Conservation (phyloP, 2,329 filamentous ascomycete species). For the Colletotrichum graminicola region DNA sequence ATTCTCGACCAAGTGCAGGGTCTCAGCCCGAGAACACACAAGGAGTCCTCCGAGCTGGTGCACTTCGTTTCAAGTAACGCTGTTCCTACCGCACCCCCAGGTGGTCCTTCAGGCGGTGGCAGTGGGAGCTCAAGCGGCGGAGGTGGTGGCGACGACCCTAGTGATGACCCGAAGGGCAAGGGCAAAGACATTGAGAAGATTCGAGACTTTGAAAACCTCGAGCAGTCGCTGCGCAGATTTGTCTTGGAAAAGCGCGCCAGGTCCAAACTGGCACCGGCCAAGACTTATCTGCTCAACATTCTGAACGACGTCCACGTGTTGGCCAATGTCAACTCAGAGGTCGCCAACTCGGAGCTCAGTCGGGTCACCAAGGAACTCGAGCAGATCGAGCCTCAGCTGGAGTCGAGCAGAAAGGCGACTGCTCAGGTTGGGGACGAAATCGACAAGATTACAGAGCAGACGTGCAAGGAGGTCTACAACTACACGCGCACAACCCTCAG, state of each 20-base stretch:
- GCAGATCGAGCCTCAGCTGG: conserved; percentile 86
- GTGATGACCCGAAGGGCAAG: conserved; percentile 77
- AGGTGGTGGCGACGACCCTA: conserved; percentile 66
- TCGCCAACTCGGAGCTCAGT: conserved; percentile 86
- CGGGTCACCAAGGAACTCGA: conserved; percentile 84
- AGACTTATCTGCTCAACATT: conserved; percentile 94
- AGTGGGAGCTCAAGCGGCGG: conserved; percentile 67
- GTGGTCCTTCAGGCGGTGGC: conserved; percentile 67
- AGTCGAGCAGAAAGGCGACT: conserved; percentile 84
- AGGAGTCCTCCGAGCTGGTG: conserved; percentile 91
- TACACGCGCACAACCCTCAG: conserved; percentile 82
- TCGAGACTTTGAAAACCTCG: conserved; percentile 89
- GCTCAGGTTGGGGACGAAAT: conserved; percentile 84
- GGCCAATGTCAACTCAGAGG: conserved; percentile 87
- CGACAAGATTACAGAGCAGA: conserved; percentile 84
- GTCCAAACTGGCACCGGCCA: conserved; percentile 94
- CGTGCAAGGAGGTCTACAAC: conserved; percentile 87
- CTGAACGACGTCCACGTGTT: conserved; percentile 87
- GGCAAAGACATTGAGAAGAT: conserved; percentile 90
- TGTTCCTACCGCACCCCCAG: conserved; percentile 77
- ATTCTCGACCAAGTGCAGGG: conserved; percentile 89
- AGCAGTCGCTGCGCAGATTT: conserved; percentile 89
- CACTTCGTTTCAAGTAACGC: conserved; percentile 99
- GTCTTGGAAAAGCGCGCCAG: conserved; percentile 95
- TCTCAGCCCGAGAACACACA: conserved; percentile 92